Base-by-base conservation (phyloP, 441 rosid genomes). In the Eutrema salsugineum region DNA sequence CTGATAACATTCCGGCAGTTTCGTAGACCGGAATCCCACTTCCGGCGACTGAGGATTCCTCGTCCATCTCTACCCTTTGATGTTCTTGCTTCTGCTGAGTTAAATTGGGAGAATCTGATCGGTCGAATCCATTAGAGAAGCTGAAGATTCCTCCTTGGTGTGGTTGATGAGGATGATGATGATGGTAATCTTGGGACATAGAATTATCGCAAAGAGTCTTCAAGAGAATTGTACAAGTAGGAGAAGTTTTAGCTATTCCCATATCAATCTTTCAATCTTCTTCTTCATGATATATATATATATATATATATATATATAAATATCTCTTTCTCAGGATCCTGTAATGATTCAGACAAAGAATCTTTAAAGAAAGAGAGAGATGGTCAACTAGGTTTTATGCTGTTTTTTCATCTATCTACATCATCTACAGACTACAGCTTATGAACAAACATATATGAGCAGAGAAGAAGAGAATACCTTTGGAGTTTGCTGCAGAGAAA, bases 1-100 rank as follows among this genome's bases (percentile, higher is more conserved):
- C 99, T 3, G 98, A 92, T 77, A 90, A 75, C 90, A 94, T 91
- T 22, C 98, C 98, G 58, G 91, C 86, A 0, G 89, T 78, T 78
- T 90, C 94, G 24, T 94, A 91, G 12, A 75, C 93, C 20, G 95
- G 94, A 64, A 86, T 80, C 8, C 79, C 81, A 46, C 60, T 68
- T 28, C 90, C 74, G 63, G 84, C 89, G 65, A 85, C 93, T 54
- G 75, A 77, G 0, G 66, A 47, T 70, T 67, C 82, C 56, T 88
- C 89, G 17, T 88, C 94, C 64, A 89, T 80, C 35, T 88, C 84
- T 80, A 85, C 80, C 81, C 83, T 93, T 46, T 85, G 88, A 8
- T 81, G 82, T 28, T 82, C 47, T 71, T 89, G 87, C 24, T 81
- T 82, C 36, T 83, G 86, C 9, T 83, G 89, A 48, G 62, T 15